phyloP scores from a whole-genome alignment of 1,284 basidiomycete species.

The Ustilago hordei region DNA sequence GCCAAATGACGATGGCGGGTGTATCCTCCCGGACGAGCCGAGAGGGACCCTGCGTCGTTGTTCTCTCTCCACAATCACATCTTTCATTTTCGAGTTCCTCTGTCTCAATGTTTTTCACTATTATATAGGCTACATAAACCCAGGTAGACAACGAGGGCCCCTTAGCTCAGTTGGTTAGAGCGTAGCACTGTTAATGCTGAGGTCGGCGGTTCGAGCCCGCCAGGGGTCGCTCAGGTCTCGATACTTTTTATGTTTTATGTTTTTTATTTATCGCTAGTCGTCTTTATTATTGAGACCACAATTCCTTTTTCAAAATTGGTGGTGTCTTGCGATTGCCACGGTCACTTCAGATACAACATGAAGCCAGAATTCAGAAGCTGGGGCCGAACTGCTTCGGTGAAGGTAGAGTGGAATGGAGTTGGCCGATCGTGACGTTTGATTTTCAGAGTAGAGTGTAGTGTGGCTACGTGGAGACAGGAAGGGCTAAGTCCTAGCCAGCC shows the following conservation, averaged over 20 bases:
- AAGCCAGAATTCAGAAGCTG: background rate
- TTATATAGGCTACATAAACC: too few relatives aligned
- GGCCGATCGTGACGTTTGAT: too few relatives aligned
- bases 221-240: conserved; percentile 36
- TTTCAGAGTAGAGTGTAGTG: background rate
- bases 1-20: too few relatives aligned
- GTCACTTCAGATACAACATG: background rate
- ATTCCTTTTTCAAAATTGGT: conserved; percentile 1
- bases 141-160: conserved; percentile 9
- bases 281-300: background rate
- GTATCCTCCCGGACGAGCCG: too few relatives aligned
- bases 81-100: conserved; percentile 7
- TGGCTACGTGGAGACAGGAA: conserved; percentile 1
- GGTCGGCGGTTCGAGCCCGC: conserved; percentile 62
- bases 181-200: conserved; percentile 63
- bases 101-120: too few relatives aligned
- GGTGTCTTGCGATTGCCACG: background rate
- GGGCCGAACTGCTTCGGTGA: background rate
- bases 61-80: conserved; percentile 9
- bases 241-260: background rate
- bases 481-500: conserved; percentile 2
- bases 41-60: background rate
- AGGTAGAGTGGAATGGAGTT: background rate
- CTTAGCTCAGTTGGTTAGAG: conserved; percentile 63
- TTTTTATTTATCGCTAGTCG: background rate